Percentiles rank a stretch among this genome's conserved stretches.
phyloP scores from a whole-genome alignment of 2,329 filamentous ascomycete genomes.

The Pestalotiopsis sp. region DNA sequence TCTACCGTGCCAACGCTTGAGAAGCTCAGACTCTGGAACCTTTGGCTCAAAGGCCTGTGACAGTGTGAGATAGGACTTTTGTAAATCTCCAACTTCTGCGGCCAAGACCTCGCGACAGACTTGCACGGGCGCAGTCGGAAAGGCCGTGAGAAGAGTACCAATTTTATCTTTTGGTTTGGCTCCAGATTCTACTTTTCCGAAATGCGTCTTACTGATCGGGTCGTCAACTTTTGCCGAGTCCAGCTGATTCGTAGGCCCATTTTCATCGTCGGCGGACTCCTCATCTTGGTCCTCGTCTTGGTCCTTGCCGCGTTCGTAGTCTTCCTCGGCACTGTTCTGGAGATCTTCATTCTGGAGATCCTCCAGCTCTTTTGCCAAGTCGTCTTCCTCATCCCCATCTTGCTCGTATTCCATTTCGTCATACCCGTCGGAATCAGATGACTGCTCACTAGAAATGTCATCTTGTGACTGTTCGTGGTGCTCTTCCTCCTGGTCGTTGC shows the following conservation, averaged over 20 bases:
- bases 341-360: constrained; percentile 41
- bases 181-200: neutral
- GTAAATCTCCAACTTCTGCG: constrained; percentile 34
- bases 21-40: constrained; percentile 19
- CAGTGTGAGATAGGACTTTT: constrained; percentile 38
- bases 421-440: constrained; percentile 8
- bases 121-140: constrained; percentile 38
- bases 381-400: constrained; percentile 32
- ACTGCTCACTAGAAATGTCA: neutral
- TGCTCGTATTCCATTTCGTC: constrained; percentile 17
- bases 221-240: neutral
- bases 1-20: constrained; percentile 13
- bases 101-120: constrained; percentile 37
- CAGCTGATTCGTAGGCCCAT: neutral
- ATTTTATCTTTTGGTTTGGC: constrained; percentile 23
- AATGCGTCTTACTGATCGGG: neutral
- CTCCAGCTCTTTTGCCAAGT: constrained; percentile 43
- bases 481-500: constrained; percentile 12
- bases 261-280: neutral
- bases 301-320: neutral
- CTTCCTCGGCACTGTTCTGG: neutral
- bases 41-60: constrained; percentile 30
- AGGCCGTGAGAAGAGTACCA: constrained; percentile 40
- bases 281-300: neutral
- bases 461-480: neutral